phyloP scores from a whole-genome alignment of 2,329 filamentous ascomycete species.

The Oidium heveae region DNA sequence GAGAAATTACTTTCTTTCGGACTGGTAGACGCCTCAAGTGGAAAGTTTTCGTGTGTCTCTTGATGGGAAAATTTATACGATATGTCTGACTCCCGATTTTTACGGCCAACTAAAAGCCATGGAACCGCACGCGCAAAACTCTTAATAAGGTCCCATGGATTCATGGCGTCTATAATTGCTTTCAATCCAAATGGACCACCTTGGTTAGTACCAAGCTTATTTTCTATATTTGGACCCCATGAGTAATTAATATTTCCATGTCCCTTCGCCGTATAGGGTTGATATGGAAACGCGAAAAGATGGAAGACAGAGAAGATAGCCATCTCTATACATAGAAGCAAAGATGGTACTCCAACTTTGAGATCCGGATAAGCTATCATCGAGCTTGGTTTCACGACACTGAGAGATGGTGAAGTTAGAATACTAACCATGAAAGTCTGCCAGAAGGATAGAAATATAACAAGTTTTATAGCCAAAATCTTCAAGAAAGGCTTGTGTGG shows the following conservation, averaged over 20 bases:
- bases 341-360: constrained; percentile 53
- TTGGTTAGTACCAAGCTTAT: constrained; percentile 21
- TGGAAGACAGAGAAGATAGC: constrained; percentile 54
- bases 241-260: constrained; percentile 14
- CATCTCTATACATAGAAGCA: constrained; percentile 70
- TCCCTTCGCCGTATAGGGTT: constrained; percentile 28
- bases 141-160: constrained; percentile 64
- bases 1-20: not conserved
- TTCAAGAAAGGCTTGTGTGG: constrained; percentile 54
- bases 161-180: constrained; percentile 47
- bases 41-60: not conserved
- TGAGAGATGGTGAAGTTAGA: constrained; percentile 24
- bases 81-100: constrained; percentile 26
- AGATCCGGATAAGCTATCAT: constrained; percentile 48
- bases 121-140: constrained; percentile 45
- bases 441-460: constrained; percentile 84
- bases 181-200: constrained; percentile 38
- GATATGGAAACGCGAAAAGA: constrained; percentile 60
- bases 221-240: constrained; percentile 20
- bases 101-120: constrained; percentile 57
- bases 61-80: constrained; percentile 19
- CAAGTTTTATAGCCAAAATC: constrained; percentile 65
- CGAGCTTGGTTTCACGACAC: constrained; percentile 12
- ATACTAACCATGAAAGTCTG: constrained; percentile 40
- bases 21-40: not conserved